These are phyloP conservation scores for Aspergillus vadensis DNA, from an alignment of 2,329 filamentous ascomycete species.

Conservation along the genomic window DNA sequence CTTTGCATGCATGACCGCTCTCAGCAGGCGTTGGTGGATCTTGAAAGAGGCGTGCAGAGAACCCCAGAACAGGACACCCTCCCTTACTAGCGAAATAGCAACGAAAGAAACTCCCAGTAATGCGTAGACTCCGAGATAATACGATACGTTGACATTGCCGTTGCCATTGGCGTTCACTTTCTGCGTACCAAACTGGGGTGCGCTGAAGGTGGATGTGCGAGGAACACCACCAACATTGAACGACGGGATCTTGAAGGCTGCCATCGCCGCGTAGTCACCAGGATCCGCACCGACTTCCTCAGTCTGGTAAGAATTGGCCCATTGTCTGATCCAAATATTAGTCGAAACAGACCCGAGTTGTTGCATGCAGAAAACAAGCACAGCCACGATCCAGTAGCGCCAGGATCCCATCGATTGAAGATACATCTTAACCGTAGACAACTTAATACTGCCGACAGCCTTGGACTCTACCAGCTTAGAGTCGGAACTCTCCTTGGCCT, in stretches of 20 bases:
- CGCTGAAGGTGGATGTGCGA: conserved; percentile 33
- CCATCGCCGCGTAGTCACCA: conserved; percentile 45
- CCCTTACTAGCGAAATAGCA: conserved; percentile 76
- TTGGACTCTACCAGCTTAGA: conserved; percentile 69
- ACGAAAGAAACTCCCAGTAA: conserved; percentile 76
- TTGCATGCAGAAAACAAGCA: conserved; percentile 74
- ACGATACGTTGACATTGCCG: conserved; percentile 71
- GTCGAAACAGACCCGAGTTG: conserved; percentile 85
- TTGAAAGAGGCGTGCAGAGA: conserved; percentile 84
- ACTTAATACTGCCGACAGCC: conserved; percentile 82
- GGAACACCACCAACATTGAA: conserved; percentile 41
- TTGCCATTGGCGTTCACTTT: conserved; percentile 17
- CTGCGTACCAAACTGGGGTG: conserved; percentile 32
- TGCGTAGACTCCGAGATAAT: conserved; percentile 84
- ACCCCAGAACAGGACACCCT: conserved; percentile 88
- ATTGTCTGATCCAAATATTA: conserved; percentile 91
- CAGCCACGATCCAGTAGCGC: conserved; percentile 87
- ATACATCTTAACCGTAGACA: conserved; percentile 83
- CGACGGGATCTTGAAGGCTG: conserved; percentile 40
- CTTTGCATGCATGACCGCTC: conserved; percentile 79
- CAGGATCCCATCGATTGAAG: conserved; percentile 89
- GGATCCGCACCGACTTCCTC: conserved; percentile 42
- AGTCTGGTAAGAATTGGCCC: conserved; percentile 83
- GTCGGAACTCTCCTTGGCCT: conserved; percentile 48
- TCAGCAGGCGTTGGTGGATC: conserved; percentile 78